Evolutionary conservation across 2,329 filamentous ascomycete species (phyloP).

Genomic region (Chaetomium sp.): DNA sequence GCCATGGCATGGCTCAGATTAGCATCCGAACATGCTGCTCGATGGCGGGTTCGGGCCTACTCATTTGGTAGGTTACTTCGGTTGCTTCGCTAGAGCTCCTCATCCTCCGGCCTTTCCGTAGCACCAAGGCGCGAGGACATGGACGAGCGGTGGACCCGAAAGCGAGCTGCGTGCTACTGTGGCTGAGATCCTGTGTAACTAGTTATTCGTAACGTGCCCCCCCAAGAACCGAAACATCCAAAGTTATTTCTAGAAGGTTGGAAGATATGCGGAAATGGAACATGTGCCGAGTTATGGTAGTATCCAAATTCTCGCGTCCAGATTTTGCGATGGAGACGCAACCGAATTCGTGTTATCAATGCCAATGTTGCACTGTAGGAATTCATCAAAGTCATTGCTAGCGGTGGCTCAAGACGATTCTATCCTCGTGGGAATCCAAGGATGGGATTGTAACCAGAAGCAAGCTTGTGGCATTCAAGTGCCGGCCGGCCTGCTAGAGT

Average conservation of each 20-base stretch:
- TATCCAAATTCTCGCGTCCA: neutral
- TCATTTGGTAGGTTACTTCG: neutral
- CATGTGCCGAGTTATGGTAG: neutral
- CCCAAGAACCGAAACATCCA: neutral
- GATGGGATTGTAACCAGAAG: too few species aligned
- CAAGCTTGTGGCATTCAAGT: neutral
- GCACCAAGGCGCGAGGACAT: neutral
- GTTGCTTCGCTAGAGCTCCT: neutral
- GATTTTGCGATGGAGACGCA: neutral
- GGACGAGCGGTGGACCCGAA: neutral
- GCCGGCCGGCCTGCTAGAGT: neutral
- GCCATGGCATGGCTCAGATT: neutral
- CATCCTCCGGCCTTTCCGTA: neutral
- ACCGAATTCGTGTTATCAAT: too few species aligned
- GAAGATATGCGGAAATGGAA: neutral
- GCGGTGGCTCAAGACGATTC: too few species aligned
- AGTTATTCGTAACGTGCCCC: too few species aligned
- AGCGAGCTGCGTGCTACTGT: neutral
- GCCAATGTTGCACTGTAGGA: too few species aligned
- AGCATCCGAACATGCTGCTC: neutral
- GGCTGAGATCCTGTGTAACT: neutral
- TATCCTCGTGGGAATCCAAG: too few species aligned
- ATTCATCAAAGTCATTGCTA: too few species aligned
- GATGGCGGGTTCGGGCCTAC: neutral
- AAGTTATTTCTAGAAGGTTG: neutral